Conservation (phyloP, 495 filamentous ascomycete genomes). For the Neurospora pannonica region DNA sequence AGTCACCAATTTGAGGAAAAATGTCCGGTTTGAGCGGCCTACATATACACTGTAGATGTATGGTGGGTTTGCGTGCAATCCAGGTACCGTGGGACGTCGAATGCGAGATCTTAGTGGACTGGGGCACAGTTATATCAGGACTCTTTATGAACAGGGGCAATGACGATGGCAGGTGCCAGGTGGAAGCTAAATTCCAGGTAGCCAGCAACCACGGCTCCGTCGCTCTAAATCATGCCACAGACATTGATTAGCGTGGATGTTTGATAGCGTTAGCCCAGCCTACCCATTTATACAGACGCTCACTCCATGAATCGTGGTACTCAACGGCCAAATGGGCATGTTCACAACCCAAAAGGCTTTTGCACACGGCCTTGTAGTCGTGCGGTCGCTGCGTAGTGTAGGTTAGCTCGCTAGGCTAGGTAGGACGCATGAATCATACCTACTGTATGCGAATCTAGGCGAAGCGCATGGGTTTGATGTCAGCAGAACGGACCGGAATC, state of each 20-base stretch:
- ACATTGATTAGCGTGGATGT: neutral
- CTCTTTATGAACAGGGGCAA: neutral
- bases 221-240: neutral
- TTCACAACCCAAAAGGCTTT: neutral
- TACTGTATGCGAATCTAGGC: constrained; percentile 14
- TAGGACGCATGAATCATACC: constrained; percentile 16
- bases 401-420: neutral
- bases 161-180: neutral
- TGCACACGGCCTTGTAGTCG: neutral
- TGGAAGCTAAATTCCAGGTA: neutral
- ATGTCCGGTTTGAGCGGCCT: neutral
- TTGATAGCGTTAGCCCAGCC: neutral
- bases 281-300: neutral
- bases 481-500: constrained; percentile 18
- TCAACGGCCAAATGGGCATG: neutral
- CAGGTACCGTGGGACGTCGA: neutral
- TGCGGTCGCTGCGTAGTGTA: neutral
- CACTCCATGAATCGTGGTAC: neutral
- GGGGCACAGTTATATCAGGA: neutral
- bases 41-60: neutral
- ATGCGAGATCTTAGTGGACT: neutral
- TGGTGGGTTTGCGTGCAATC: neutral
- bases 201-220: neutral
- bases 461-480: constrained; percentile 22
- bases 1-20: neutral